A percentile compares a stretch with the other conserved stretches of the same genome.
phyloP scores from a whole-genome alignment of 2,329 filamentous ascomycete species.

The Ophiobolus disseminans region DNA sequence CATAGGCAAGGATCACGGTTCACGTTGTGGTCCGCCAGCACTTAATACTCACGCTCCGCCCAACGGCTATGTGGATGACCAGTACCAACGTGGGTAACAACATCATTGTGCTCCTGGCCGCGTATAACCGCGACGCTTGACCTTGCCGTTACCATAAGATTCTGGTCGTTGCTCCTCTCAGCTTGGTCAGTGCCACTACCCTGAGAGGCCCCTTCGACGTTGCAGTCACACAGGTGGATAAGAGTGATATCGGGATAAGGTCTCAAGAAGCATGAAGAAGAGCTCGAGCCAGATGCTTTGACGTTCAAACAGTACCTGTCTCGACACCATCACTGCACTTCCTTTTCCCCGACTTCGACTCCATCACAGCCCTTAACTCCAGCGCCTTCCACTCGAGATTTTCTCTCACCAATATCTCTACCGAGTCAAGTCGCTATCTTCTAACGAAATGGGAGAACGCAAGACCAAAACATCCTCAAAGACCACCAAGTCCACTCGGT shows the following conservation, averaged over 20 bases:
- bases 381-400: neutral
- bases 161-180: conserved; percentile 17
- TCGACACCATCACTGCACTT: neutral
- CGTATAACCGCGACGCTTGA: conserved; percentile 30
- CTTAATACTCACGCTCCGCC: conserved; percentile 32
- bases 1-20: conserved; percentile 29
- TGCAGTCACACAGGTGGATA: conserved; percentile 10
- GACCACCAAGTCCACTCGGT: conserved; percentile 12
- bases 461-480: conserved; percentile 26
- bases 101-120: conserved; percentile 18
- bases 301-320: conserved; percentile 10
- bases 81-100: conserved; percentile 23
- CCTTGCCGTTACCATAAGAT: conserved; percentile 18
- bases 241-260: conserved; percentile 4
- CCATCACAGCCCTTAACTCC: neutral
- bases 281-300: conserved; percentile 8
- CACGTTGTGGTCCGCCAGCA: conserved; percentile 32
- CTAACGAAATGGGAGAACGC: conserved; percentile 32
- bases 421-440: neutral
- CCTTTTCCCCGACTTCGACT: neutral
- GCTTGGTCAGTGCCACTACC: conserved; percentile 14
- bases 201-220: conserved; percentile 17
- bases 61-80: conserved; percentile 28
- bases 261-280: conserved; percentile 3
- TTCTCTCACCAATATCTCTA: conserved; percentile 3